Evolutionary conservation across 1,284 basidiomycete species (phyloP).

Genomic region (Psilocybe mexicana): DNA sequence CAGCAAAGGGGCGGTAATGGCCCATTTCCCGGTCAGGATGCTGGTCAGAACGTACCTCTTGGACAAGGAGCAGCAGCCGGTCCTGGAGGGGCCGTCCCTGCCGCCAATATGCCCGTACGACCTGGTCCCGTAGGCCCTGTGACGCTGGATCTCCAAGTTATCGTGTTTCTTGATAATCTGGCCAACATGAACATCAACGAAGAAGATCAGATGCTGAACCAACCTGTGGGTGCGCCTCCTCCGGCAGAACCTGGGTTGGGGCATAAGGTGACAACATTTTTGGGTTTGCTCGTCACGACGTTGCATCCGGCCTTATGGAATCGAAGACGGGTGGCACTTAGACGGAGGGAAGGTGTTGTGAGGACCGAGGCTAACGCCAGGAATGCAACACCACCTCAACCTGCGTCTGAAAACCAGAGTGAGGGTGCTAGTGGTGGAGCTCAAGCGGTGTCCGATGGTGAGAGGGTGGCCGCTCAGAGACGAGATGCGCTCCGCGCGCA

Average conservation of each 20-base stretch:
- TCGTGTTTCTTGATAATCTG: constrained; percentile 47
- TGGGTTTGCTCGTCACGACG: constrained; percentile 59
- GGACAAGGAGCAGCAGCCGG: constrained; percentile 3
- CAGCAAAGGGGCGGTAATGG: constrained; percentile 19
- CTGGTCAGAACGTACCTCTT: constrained; percentile 15
- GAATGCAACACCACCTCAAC: constrained; percentile 28
- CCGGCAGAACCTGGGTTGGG: constrained; percentile 43
- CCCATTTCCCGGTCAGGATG: constrained; percentile 11
- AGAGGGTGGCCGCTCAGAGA: constrained; percentile 33
- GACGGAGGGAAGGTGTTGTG: constrained; percentile 65
- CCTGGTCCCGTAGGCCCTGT: constrained; percentile 25
- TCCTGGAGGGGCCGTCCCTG: constrained; percentile 13
- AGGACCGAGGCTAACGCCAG: constrained; percentile 64
- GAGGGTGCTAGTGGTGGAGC: constrained; percentile 31
- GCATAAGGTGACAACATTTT: constrained; percentile 56
- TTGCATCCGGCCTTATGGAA: constrained; percentile 78
- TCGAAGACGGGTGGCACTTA: constrained; percentile 57
- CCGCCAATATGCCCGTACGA: constrained; percentile 20
- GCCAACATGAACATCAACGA: constrained; percentile 56
- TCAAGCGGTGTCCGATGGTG: constrained; percentile 24
- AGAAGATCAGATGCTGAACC: constrained; percentile 54
- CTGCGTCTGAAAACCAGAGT: constrained; percentile 25
- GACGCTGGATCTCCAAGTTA: constrained; percentile 36
- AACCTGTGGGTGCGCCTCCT: constrained; percentile 29
- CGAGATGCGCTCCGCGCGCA: constrained; percentile 46